A percentile compares a stretch with the other conserved stretches of the same genome.
Conservation (phyloP, 164 flowering plant species). For the Berberis vulgaris region DNA sequence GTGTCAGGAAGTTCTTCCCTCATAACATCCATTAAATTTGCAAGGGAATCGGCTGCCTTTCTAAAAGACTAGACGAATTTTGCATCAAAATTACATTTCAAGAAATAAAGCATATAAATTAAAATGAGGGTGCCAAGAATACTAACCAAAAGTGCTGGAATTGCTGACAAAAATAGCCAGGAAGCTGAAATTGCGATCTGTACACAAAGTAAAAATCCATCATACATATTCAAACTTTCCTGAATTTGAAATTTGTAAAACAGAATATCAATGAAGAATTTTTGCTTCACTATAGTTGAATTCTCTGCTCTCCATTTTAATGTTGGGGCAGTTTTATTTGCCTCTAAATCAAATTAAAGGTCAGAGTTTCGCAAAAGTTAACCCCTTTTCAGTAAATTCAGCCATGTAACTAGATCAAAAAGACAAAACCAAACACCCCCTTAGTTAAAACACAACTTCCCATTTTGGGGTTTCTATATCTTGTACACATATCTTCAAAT, state of each 20-base stretch:
- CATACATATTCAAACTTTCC: neutral
- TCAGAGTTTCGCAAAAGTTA: no score
- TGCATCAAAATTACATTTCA: neutral
- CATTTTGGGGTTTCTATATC: no score
- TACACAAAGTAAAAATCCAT: conserved; percentile 3
- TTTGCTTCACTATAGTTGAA: no score
- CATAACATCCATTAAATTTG: conserved; percentile 66
- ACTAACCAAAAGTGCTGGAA: conserved; percentile 80
- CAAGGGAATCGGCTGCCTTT: conserved; percentile 78
- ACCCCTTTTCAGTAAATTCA: no score
- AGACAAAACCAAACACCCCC: no score
- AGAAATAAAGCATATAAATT: neutral
- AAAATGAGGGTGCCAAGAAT: neutral
- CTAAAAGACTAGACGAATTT: conserved; percentile 57
- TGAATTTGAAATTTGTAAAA: neutral
- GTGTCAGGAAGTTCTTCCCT: conserved; percentile 92
- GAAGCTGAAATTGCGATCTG: conserved; percentile 72
- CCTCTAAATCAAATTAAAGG: no score
- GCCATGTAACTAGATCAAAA: no score
- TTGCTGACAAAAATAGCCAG: conserved; percentile 74
- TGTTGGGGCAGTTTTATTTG: no score
- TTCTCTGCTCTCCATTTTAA: no score
- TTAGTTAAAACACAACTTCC: no score
- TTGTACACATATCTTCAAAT: no score
- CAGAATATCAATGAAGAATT: neutral